Evolutionary conservation across 2,329 filamentous ascomycete genomes (phyloP), one percentile per base, ranked within the genome.

Genomic region (Curvularia verruculosa): DNA sequence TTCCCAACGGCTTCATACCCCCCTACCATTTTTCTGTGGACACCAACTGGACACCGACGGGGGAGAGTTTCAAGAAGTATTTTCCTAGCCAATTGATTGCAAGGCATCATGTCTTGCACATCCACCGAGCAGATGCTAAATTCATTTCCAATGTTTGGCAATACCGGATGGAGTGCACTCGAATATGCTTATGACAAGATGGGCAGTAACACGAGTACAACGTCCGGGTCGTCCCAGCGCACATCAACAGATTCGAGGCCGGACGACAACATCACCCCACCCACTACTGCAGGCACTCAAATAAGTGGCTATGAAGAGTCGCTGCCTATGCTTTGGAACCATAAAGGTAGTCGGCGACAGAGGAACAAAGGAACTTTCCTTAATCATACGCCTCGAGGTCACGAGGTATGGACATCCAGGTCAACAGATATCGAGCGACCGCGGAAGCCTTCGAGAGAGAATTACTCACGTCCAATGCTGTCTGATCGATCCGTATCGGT

Each of bases 331-430:
- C 56, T 64, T 43, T 63, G 54, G 52, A 59, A 66, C 56, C 61
- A 67, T 40, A 66, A 71, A 39, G 60, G 60, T 45, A 64, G 60
- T 18, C 59, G 46, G 41, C 65, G 66, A 29, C 69, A 69, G 57
- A 62, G 67, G 54, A 60, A 64, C 12, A 69, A 66, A 53, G 70
- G 67, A 23, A 70, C 58, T n/a, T 75, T 74, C 47, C 62, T 74
- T 37, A 75, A 75, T 48, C 72, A 75, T 50, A 75, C 71, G 7
- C 73, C 73, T 28, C 65, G 71, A 34, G 54, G 59, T 39, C 70
- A 68, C 49, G 73, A 73, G 46, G 58, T 70, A 55, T 57, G 56
- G 13, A 54, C 65, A 7, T 51, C 63, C 23, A 63, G 60, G 34
- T 54, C 49, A 23, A 37, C 63, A 18, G 64, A 69, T 24, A 57